Conservation (phyloP, 129 eudicot genomes). For the Tanacetum coccineum region DNA sequence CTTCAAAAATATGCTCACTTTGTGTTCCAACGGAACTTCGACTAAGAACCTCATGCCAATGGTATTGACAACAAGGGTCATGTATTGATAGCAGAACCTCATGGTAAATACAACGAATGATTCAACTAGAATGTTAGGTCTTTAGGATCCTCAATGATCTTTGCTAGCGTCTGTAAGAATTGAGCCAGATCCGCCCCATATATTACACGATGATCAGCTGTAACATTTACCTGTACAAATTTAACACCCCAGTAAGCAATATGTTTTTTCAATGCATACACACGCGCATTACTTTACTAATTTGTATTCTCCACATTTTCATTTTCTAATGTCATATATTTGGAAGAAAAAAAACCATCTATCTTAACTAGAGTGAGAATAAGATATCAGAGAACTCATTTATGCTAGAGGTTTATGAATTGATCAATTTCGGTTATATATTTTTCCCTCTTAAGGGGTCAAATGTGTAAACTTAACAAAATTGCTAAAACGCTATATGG, state of each 20-base stretch:
- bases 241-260: constrained; percentile 7
- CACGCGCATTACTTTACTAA: background rate
- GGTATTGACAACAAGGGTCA: constrained; percentile 1
- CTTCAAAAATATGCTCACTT: constrained; percentile 22
- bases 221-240: constrained; percentile 70
- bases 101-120: constrained; percentile 8
- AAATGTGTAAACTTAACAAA: too few relatives aligned
- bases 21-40: constrained; percentile 8
- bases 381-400: background rate
- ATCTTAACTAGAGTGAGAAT: too few relatives aligned
- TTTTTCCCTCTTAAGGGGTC: too few relatives aligned
- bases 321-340: background rate
- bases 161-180: constrained; percentile 87
- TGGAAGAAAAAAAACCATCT: too few relatives aligned
- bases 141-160: constrained; percentile 91
- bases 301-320: background rate
- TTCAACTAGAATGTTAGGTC: constrained; percentile 58
- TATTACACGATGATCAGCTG: constrained; percentile 98
- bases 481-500: too few relatives aligned
- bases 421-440: too few relatives aligned
- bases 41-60: constrained; percentile 1
- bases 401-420: background rate
- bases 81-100: constrained; percentile 16
- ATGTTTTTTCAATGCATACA: background rate
- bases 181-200: constrained; percentile 92